These are phyloP conservation scores for Ophiosphaerella herpotricha DNA, from an alignment of 2,329 filamentous ascomycete genomes.

Conservation along the genomic window DNA sequence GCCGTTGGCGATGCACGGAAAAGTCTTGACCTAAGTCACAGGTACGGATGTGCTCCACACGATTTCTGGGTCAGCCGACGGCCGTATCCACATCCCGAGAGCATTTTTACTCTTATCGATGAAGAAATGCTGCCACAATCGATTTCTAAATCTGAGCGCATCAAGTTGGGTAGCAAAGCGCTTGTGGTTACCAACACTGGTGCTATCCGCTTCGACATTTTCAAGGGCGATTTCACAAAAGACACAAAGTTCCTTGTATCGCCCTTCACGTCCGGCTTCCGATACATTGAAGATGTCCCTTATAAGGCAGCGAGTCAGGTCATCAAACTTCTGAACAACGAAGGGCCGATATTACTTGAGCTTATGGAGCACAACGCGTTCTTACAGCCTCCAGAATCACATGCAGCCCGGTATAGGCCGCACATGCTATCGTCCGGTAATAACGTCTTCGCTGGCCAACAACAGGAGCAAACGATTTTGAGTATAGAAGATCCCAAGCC, in stretches of 20 bases:
- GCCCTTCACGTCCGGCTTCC: constrained; percentile 81
- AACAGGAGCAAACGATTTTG: constrained; percentile 16
- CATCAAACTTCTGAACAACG: constrained; percentile 61
- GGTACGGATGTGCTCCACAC: constrained; percentile 81
- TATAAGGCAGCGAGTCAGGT: constrained; percentile 75
- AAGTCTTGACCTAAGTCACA: constrained; percentile 71
- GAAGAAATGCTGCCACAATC: constrained; percentile 73
- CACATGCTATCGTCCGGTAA: constrained; percentile 15
- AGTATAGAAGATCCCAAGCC: constrained; percentile 38
- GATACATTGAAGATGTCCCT: constrained; percentile 78
- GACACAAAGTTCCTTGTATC: constrained; percentile 86
- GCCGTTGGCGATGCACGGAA: constrained; percentile 73
- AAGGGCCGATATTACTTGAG: constrained; percentile 55
- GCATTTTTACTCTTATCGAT: constrained; percentile 81
- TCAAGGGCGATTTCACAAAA: constrained; percentile 86
- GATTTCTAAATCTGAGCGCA: constrained; percentile 53
- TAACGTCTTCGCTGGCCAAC: constrained; percentile 2
- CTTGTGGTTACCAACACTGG: constrained; percentile 87
- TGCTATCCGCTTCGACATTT: constrained; percentile 92
- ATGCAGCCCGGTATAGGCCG: constrained; percentile 32
- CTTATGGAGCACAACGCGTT: constrained; percentile 37
- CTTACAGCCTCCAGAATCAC: constrained; percentile 54
- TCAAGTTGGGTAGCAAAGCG: constrained; percentile 60
- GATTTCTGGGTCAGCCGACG: constrained; percentile 81
- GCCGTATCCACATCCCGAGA: constrained; percentile 72